Conservation (phyloP, 805 yeast genomes). For the Hanseniaspora mollemarum region DNA sequence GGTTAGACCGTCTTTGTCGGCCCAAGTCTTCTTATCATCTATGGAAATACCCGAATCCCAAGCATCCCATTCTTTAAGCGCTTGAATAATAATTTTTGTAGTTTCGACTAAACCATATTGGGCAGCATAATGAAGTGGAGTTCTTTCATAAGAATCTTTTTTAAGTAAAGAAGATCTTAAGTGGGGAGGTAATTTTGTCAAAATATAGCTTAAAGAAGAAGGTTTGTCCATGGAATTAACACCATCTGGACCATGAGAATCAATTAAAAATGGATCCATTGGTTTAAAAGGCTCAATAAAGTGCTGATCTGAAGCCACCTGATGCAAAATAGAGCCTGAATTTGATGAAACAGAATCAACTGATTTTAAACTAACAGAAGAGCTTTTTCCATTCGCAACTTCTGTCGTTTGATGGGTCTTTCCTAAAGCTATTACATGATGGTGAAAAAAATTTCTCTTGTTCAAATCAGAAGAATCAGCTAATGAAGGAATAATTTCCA, state of each 20-base stretch:
- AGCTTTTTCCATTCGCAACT: not conserved
- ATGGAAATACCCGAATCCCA: slow-evolving; percentile 41
- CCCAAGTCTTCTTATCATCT: slow-evolving; percentile 52
- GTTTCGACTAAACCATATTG: slow-evolving; percentile 70
- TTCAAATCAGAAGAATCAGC: slow-evolving; percentile 62
- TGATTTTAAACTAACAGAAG: too few relatives aligned
- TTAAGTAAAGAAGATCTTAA: slow-evolving; percentile 47
- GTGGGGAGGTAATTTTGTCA: slow-evolving; percentile 44
- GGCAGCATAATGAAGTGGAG: slow-evolving; percentile 83
- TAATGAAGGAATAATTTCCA: slow-evolving; percentile 41
- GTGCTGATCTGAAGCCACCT: slow-evolving; percentile 30
- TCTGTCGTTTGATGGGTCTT: slow-evolving; percentile 36
- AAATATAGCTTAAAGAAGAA: slow-evolving; percentile 48
- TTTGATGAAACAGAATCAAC: too few relatives aligned
- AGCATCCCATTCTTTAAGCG: slow-evolving; percentile 48
- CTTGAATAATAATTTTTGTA: slow-evolving; percentile 45
- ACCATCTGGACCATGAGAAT: slow-evolving; percentile 54
- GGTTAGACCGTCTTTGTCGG: slow-evolving; percentile 58
- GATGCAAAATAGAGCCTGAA: slow-evolving; percentile 1
- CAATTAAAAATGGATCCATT: slow-evolving; percentile 45
- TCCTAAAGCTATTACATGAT: slow-evolving; percentile 67
- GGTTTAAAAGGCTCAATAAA: slow-evolving; percentile 13
- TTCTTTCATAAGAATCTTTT: slow-evolving; percentile 63
- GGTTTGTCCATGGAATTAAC: slow-evolving; percentile 46
- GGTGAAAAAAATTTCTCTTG: slow-evolving; percentile 77